Conservation (phyloP, 2,329 filamentous ascomycete genomes). For the Beauveria australis region DNA sequence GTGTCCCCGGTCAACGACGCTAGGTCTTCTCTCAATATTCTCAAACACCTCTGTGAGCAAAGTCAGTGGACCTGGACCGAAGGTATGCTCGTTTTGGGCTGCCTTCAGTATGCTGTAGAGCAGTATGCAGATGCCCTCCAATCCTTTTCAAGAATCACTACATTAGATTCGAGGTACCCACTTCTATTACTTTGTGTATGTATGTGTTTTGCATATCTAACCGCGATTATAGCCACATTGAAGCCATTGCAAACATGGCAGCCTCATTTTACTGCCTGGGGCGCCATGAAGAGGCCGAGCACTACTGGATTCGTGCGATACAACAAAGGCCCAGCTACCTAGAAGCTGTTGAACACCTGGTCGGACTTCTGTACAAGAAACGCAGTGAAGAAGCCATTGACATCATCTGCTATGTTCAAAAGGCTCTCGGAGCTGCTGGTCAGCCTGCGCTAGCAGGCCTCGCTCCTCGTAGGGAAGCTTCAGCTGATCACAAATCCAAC, state of each 20-base stretch:
- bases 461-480: not conserved
- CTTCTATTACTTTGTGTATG: not conserved
- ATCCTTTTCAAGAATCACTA: slow-evolving; percentile 61
- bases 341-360: slow-evolving; percentile 89
- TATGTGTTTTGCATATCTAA: not conserved
- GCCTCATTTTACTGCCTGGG: slow-evolving; percentile 81
- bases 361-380: slow-evolving; percentile 79
- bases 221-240: slow-evolving; percentile 59
- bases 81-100: slow-evolving; percentile 84
- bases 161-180: slow-evolving; percentile 44
- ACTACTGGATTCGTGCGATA: slow-evolving; percentile 78
- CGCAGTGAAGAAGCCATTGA: slow-evolving; percentile 77
- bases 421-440: slow-evolving; percentile 34
- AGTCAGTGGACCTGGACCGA: slow-evolving; percentile 85
- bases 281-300: slow-evolving; percentile 73
- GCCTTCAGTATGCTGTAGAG: slow-evolving; percentile 82
- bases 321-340: slow-evolving; percentile 79
- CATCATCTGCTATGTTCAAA: slow-evolving; percentile 79
- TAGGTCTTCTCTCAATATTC: slow-evolving; percentile 58
- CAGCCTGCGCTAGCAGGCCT: not conserved
- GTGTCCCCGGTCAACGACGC: slow-evolving; percentile 45
- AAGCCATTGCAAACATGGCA: slow-evolving; percentile 88
- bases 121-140: slow-evolving; percentile 69
- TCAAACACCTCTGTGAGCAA: slow-evolving; percentile 68
- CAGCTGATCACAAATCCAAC: not conserved